Evolutionary conservation across 164 flowering plant species (phyloP).

Genomic region (Berberis thunbergii): DNA sequence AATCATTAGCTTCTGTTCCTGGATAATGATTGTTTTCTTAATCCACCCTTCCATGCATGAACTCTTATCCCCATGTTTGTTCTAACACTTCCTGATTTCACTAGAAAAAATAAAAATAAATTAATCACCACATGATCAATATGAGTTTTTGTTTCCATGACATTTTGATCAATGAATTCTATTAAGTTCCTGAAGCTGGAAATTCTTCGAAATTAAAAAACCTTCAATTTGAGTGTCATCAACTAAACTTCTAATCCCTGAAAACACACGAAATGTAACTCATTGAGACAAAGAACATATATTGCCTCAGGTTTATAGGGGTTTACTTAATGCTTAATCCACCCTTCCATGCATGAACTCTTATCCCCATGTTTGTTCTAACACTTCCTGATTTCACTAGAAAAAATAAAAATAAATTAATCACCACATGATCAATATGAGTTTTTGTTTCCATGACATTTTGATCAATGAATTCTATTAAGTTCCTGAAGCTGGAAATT

Average conservation of each 20-base stretch:
- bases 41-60: conserved; percentile 9
- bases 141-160: not conserved
- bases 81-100: conserved; percentile 10
- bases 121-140: not conserved
- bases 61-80: conserved; percentile 6
- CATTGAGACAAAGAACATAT: too few species aligned
- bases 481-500: conserved; percentile 8
- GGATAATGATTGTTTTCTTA: conserved; percentile 18
- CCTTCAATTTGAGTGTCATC: too few species aligned
- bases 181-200: not conserved
- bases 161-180: too few species aligned
- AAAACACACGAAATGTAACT: too few species aligned
- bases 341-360: conserved; percentile 7
- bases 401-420: not conserved
- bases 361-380: conserved; percentile 7
- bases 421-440: not conserved
- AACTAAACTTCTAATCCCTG: too few species aligned
- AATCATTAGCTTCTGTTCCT: conserved; percentile 16
- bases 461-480: too few species aligned
- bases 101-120: not conserved
- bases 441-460: not conserved
- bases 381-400: conserved; percentile 8
- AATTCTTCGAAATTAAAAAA: too few species aligned
- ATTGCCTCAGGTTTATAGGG: too few species aligned
- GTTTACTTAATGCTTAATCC: conserved; percentile 10